These are phyloP conservation scores for Alternaria dauci DNA, from an alignment of 2,329 filamentous ascomycete species.

Conservation along the genomic window DNA sequence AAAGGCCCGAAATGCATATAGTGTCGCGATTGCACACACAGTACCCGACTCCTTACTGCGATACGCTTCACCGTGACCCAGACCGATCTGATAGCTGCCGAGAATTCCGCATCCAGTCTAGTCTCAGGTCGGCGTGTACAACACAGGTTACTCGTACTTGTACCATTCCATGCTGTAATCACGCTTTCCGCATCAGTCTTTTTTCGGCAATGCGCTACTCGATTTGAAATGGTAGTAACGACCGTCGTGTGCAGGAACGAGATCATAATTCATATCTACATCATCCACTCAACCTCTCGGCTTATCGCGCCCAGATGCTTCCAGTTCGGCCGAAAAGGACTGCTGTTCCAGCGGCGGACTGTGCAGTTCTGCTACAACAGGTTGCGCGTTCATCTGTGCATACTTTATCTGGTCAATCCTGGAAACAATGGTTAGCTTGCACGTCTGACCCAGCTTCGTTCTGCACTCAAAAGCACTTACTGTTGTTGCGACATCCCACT, in stretches of 20 bases:
- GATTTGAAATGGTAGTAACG: neutral
- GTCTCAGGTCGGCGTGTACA: neutral
- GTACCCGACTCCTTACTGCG: neutral
- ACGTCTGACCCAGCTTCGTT: neutral
- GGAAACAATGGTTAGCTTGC: neutral
- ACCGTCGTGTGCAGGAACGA: neutral
- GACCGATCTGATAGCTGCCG: neutral
- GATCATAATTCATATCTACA: neutral
- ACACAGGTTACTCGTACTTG: neutral
- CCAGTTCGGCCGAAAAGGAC: slow-evolving; percentile 37
- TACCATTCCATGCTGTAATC: neutral
- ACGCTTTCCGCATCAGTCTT: neutral
- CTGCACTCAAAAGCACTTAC: slow-evolving; percentile 23
- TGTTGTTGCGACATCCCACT: slow-evolving; percentile 33
- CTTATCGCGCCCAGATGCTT: slow-evolving; percentile 28
- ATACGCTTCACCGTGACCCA: neutral
- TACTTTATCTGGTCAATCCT: slow-evolving; percentile 37
- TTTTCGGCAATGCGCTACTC: neutral
- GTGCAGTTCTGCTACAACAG: slow-evolving; percentile 31
- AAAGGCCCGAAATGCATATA: slow-evolving; percentile 5
- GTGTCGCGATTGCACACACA: slow-evolving; percentile 1
- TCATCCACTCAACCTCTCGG: neutral
- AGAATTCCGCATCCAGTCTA: neutral
- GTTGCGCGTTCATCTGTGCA: slow-evolving; percentile 15
- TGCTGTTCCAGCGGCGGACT: slow-evolving; percentile 33